Conservation (phyloP, 352 stramenopile genomes). For the Elongisporangium undulatum region DNA sequence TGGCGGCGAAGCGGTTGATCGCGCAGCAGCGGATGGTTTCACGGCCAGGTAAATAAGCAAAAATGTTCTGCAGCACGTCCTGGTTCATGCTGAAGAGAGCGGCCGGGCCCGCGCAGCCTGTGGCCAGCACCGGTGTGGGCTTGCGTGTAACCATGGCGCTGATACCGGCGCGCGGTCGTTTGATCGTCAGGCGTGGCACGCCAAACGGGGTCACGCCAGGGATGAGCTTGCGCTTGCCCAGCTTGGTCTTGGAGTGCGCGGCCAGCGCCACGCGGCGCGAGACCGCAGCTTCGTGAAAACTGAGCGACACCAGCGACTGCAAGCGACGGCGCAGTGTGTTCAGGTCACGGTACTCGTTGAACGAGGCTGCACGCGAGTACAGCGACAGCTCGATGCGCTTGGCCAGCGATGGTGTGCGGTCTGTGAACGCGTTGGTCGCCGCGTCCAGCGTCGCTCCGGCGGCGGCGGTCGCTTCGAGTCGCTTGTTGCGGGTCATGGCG, state of each 20-base stretch:
- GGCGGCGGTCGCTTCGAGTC: slow-evolving; percentile 17
- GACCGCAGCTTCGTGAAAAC: slow-evolving; percentile 79
- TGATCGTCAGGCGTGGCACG: slow-evolving; percentile 57
- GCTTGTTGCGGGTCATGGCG: slow-evolving; percentile 75
- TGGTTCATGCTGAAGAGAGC: slow-evolving; percentile 70
- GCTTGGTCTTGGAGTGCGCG: slow-evolving; percentile 10
- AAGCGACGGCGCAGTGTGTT: slow-evolving; percentile 77
- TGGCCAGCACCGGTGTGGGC: not conserved
- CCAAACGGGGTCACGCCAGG: slow-evolving; percentile 38
- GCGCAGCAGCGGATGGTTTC: slow-evolving; percentile 59
- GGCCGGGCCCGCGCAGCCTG: slow-evolving; percentile 5
- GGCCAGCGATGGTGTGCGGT: slow-evolving; percentile 73
- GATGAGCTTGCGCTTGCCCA: slow-evolving; percentile 52
- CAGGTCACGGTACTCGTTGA: slow-evolving; percentile 82
- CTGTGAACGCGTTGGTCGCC: slow-evolving; percentile 22
- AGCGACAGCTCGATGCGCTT: slow-evolving; percentile 86
- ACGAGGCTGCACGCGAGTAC: slow-evolving; percentile 76
- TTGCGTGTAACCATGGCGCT: slow-evolving; percentile 13
- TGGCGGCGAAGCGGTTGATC: slow-evolving; percentile 61
- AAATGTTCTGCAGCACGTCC: slow-evolving; percentile 62
- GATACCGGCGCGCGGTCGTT: slow-evolving; percentile 33
- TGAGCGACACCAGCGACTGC: slow-evolving; percentile 84
- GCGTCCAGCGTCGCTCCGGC: not conserved
- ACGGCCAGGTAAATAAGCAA: slow-evolving; percentile 55
- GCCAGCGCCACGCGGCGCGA: slow-evolving; percentile 32